Conservation (phyloP, 441 rosid species). For the Adansonia grandidieri region DNA sequence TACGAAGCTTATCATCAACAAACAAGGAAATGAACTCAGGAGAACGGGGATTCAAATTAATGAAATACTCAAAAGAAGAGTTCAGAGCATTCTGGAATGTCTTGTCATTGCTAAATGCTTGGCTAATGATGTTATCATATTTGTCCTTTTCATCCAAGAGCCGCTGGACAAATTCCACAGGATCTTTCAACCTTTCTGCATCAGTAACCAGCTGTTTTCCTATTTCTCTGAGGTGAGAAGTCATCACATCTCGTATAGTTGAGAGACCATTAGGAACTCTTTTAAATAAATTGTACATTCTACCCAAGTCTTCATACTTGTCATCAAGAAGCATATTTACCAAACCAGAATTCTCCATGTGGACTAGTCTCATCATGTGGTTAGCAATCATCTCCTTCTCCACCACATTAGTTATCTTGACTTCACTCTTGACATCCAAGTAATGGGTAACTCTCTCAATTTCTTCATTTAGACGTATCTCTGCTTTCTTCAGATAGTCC, state of each 20-base stretch:
- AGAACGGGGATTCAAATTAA: constrained; percentile 87
- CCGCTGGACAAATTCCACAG: constrained; percentile 94
- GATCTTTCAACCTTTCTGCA: constrained; percentile 91
- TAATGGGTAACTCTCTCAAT: constrained; percentile 92
- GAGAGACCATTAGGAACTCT: constrained; percentile 84
- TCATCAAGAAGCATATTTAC: constrained; percentile 95
- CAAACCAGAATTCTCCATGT: constrained; percentile 95
- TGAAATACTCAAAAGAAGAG: constrained; percentile 89
- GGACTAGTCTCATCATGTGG: constrained; percentile 93
- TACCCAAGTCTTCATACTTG: constrained; percentile 82
- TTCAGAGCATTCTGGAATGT: constrained; percentile 94
- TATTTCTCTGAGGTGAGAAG: constrained; percentile 86
- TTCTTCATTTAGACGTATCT: constrained; percentile 91
- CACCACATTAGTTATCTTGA: constrained; percentile 87
- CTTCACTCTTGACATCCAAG: constrained; percentile 87
- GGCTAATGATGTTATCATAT: constrained; percentile 73
- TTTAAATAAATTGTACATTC: constrained; percentile 89
- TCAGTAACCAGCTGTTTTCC: constrained; percentile 93
- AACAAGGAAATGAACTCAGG: constrained; percentile 93
- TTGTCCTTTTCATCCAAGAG: constrained; percentile 90
- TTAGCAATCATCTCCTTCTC: constrained; percentile 97
- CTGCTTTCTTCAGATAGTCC: constrained; percentile 89
- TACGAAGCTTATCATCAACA: constrained; percentile 92
- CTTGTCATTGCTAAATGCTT: constrained; percentile 81
- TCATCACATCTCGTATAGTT: constrained; percentile 85